Percentiles rank a stretch among this genome's conserved stretches.
Conservation (phyloP, 768 basidiomycete genomes). For the Neoboletus brunneissimus region DNA sequence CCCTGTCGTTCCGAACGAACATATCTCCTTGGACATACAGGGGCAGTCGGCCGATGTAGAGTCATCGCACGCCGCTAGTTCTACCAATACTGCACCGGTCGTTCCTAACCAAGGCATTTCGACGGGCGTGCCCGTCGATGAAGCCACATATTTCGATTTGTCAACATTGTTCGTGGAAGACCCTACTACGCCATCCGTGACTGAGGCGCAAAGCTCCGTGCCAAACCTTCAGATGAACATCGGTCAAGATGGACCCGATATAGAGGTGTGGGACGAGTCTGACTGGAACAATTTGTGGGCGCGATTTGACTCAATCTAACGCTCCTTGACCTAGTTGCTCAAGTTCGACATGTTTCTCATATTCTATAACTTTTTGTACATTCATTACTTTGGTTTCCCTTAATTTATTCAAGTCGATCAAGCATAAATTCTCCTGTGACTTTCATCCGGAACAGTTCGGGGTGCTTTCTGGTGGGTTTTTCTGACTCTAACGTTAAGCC, state of each 20-base stretch:
- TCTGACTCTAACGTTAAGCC: not conserved
- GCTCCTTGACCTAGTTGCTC: not conserved
- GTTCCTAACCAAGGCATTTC: not conserved
- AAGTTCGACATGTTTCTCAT: not conserved
- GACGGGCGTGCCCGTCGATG: too few species aligned
- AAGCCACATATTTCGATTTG: not conserved
- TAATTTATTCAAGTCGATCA: not conserved
- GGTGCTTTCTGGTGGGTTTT: not conserved
- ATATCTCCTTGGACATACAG: too few species aligned
- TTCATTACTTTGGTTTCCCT: not conserved
- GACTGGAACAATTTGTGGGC: not conserved
- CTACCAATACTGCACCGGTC: too few species aligned
- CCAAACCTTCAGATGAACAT: not conserved
- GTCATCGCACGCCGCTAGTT: not conserved
- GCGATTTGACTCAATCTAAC: slow-evolving; percentile 12
- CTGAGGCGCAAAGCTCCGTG: not conserved
- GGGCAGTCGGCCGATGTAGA: not conserved
- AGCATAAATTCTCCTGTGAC: not conserved
- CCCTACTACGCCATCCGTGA: too few species aligned
- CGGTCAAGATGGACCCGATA: too few species aligned
- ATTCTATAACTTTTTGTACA: not conserved
- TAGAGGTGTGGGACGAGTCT: not conserved
- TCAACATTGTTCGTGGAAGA: not conserved
- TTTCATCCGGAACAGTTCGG: not conserved
- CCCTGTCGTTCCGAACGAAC: not conserved